Conservation (phyloP, 1,284 basidiomycete species). For the Peniophora sp. region DNA sequence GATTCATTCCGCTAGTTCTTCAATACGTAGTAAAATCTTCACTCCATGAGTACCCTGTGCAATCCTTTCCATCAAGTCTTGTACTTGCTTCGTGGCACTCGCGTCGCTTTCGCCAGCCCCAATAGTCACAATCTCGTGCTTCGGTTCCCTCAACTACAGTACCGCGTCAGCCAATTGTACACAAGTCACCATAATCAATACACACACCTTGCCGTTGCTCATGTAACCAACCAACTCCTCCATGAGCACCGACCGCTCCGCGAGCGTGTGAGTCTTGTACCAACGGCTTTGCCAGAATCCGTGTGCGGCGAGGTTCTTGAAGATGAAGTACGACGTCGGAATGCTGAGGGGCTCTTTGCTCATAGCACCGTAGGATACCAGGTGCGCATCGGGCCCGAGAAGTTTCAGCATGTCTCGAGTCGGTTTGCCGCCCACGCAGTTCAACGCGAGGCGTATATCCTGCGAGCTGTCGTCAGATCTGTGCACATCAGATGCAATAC, state of each 20-base stretch:
- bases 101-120: conserved; percentile 39
- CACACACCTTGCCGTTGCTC: conserved; percentile 43
- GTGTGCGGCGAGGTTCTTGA: conserved; percentile 64
- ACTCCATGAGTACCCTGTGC: conserved; percentile 53
- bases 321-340: conserved; percentile 77
- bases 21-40: conserved; percentile 62
- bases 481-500: not conserved
- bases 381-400: conserved; percentile 55
- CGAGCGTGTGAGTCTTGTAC: conserved; percentile 41
- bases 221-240: conserved; percentile 43
- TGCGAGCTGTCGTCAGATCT: conserved; percentile 16
- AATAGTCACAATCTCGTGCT: conserved; percentile 59
- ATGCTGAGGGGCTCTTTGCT: conserved; percentile 71
- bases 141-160: conserved; percentile 53
- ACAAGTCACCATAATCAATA: not conserved
- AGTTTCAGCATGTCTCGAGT: conserved; percentile 63
- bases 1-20: conserved; percentile 13
- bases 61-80: conserved; percentile 39
- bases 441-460: conserved; percentile 62
- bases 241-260: conserved; percentile 39
- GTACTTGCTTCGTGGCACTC: conserved; percentile 39
- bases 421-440: conserved; percentile 71
- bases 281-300: conserved; percentile 77
- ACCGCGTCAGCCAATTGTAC: not conserved
- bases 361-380: conserved; percentile 88